Base-by-base conservation (phyloP, 2,329 filamentous ascomycete species). In the Fusarium sp. region DNA sequence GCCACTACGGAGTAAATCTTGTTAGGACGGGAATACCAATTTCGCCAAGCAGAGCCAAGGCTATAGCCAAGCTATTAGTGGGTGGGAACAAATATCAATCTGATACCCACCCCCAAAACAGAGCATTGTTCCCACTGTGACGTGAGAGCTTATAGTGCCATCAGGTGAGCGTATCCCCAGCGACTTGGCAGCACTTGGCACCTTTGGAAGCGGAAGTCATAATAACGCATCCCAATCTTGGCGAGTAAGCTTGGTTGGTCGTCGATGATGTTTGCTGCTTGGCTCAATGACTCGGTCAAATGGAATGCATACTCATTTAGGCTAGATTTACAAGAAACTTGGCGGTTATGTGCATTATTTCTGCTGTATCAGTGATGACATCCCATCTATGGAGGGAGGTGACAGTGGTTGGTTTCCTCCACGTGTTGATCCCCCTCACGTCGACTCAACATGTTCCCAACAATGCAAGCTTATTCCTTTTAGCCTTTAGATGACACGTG, bases 221-320 rank as follows among this genome's bases (percentile, higher is more conserved):
- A 63, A 56, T 33, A 63, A 63, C 59, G 48, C 26, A 63, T 63
- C 59, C 57, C 57, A 63, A 63, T 63, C 59, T 63, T 63, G 59
- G 59, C 59, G 33, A 33, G 59, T 47, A 47, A 47, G 57, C 59
- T 62, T 63, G 59, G 58, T 63, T 55, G 48, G 29, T 8, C 20
- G n/a, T 47, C 31, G 18, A 38, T 24, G 31, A 43, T 52, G 44
- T 31, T 33, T n/a, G 15, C 8, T 23, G 15, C 56, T 61, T 55
- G 59, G 46, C 33, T 55, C 35, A 29, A 39, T 31, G 15, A 62
- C 59, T 63, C 59, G 59, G 59, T 46, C 59, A 47, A 61, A 63
- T 63, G 59, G 59, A 63, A 56, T 47, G 5, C 16, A 26, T 20
- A 35, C 59, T 54, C n/a, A 20, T 63, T 63, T 42, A 29, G 35